Base-by-base conservation (phyloP, 169 alveolate species). In the Babesia bigemina region DNA sequence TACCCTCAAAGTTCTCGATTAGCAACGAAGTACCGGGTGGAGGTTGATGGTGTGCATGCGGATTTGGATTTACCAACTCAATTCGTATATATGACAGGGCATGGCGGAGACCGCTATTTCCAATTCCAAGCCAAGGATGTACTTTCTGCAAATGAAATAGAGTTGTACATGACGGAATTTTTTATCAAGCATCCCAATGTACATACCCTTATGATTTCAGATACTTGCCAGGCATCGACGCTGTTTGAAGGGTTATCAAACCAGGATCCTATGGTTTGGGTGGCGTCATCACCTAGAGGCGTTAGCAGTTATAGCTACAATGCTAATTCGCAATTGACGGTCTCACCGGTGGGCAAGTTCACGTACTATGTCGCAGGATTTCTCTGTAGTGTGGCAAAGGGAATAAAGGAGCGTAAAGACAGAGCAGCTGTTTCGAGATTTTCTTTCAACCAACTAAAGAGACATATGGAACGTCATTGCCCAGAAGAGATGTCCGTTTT, bases 161-260 rank as follows among this genome's bases (percentile, higher is more conserved):
- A 75, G 39, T 36, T 67, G 53, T 85, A 86, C 60, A 69, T 84
- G 56, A 77, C 63, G 70, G 94, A 90, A 70, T 58, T 90, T 65
- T 62, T 73, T 48, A 79, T 90, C 45, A 90, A 90, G 79, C 70
- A 90, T 28, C 60, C 89, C 8, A 84, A 86, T 50, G 79, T 79
- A 58, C 76, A 73, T 45, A 74, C 81, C 16, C 60, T 90, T 67
- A 84, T 85, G 48, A 55, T 90, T 16, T 39, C 79, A 47, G 94
- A 90, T 45, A 90, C 94, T 12, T 90, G 94, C 44, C 92, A 86
- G 60, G 92, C 92, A 3, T 86, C 91, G 47, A 90, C 92, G 39
- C 66, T 90, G 88, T 82, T 81, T 58, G 87, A 75, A 49, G 49
- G 79, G 12, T 21, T 81, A 26, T 36, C 75, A 42, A 19, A 70